phyloP scores from a whole-genome alignment of 192 early-diverging fungal species.

The Chytriomyces sp. region DNA sequence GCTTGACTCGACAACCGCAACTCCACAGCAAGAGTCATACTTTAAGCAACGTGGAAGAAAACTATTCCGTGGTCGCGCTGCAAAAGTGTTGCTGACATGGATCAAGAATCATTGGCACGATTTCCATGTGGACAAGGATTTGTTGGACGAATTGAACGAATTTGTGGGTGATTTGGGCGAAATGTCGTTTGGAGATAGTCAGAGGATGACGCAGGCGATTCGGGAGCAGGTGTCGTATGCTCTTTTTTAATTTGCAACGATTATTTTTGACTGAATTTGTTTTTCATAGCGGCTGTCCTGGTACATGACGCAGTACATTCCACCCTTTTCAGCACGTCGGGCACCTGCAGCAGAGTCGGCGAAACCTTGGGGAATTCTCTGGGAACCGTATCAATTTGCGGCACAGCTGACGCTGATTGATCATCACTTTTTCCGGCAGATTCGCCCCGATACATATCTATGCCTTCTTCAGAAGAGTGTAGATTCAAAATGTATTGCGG shows the following conservation, averaged over 20 bases:
- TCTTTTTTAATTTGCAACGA: neutral
- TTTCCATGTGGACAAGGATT: constrained; percentile 45
- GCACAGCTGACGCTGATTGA: constrained; percentile 57
- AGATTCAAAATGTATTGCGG: constrained; percentile 32
- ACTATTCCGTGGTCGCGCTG: constrained; percentile 49
- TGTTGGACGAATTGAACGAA: constrained; percentile 46
- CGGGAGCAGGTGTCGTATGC: constrained; percentile 52
- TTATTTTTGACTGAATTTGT: neutral
- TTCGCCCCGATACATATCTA: constrained; percentile 58
- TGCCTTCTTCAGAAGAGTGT: constrained; percentile 47
- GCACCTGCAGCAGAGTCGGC: constrained; percentile 33
- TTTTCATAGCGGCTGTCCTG: constrained; percentile 52
- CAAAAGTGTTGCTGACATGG: constrained; percentile 53
- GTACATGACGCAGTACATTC: constrained; percentile 62
- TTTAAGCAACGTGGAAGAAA: constrained; percentile 45
- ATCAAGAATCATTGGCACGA: constrained; percentile 65
- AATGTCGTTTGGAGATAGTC: constrained; percentile 56
- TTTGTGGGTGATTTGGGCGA: constrained; percentile 54
- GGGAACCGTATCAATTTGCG: constrained; percentile 56
- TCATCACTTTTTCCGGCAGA: constrained; percentile 56
- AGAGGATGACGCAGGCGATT: constrained; percentile 62
- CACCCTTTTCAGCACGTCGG: constrained; percentile 47
- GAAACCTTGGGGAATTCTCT: constrained; percentile 50
- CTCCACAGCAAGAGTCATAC: constrained; percentile 44
- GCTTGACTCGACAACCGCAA: constrained; percentile 40